Evolutionary conservation across 2,329 filamentous ascomycete species (phyloP).

Genomic region (Cladobotryum protrusum): DNA sequence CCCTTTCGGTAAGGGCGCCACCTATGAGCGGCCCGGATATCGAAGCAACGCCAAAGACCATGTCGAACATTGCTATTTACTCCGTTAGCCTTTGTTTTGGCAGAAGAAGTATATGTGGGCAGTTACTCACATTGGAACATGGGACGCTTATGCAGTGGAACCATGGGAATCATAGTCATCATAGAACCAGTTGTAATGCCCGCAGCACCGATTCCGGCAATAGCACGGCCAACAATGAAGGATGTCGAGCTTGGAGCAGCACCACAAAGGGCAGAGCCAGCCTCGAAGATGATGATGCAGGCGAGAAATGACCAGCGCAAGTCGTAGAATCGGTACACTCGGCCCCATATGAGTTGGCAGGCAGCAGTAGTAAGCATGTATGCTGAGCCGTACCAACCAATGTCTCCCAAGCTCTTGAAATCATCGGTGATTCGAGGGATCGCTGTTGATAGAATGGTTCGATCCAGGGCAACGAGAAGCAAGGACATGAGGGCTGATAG

Average conservation of each 20-base stretch:
- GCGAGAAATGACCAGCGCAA: constrained; percentile 42
- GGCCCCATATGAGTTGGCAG: constrained; percentile 46
- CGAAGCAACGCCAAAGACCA: constrained; percentile 49
- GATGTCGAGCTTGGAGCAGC: constrained; percentile 46
- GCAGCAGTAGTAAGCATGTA: constrained; percentile 55
- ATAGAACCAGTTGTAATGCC: constrained; percentile 53
- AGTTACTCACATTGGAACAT: constrained; percentile 44
- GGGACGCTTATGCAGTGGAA: constrained; percentile 54
- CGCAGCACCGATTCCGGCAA: constrained; percentile 50
- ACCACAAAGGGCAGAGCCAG: constrained; percentile 49
- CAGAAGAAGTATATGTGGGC: too few relatives aligned
- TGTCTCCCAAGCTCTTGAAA: constrained; percentile 51
- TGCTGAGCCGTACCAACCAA: constrained; percentile 58
- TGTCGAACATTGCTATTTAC: constrained; percentile 41
- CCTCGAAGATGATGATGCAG: constrained; percentile 46
- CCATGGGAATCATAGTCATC: constrained; percentile 50
- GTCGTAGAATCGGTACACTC: constrained; percentile 49
- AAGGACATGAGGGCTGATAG: constrained; percentile 48
- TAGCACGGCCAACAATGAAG: constrained; percentile 51
- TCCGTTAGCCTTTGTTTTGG: constrained; percentile 11
- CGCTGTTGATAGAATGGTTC: constrained; percentile 52
- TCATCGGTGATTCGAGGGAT: constrained; percentile 51
- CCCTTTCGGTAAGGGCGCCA: constrained; percentile 43
- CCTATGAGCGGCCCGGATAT: constrained; percentile 49
- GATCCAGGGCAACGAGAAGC: constrained; percentile 51